Evolutionary conservation across 2,329 filamentous ascomycete species (phyloP).

Genomic region (Mycogone perniciosa): DNA sequence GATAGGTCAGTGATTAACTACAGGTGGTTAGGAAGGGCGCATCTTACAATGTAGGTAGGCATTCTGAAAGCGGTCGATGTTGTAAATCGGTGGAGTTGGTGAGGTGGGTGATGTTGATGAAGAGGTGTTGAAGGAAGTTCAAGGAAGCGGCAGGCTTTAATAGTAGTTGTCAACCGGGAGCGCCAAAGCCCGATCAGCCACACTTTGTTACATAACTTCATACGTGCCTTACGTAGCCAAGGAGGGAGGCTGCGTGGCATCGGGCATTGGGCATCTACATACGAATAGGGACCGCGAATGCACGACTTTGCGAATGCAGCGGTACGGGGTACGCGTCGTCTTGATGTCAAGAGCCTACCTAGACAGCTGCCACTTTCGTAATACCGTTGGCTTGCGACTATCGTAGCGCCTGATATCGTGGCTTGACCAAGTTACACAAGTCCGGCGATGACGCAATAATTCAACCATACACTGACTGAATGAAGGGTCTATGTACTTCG

Average conservation of each 20-base stretch:
- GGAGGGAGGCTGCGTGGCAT: no score
- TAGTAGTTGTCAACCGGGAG: neutral
- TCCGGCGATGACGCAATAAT: no score
- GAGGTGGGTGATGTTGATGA: slow-evolving; percentile 1
- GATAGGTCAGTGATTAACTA: slow-evolving; percentile 12
- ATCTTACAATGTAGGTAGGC: slow-evolving; percentile 50
- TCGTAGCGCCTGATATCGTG: no score
- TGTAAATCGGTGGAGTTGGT: neutral
- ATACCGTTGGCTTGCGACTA: no score
- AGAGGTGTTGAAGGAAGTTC: slow-evolving; percentile 12
- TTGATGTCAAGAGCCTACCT: no score
- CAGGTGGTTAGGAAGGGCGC: slow-evolving; percentile 13
- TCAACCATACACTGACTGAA: no score
- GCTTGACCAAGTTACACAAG: no score
- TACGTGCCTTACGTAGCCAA: no score
- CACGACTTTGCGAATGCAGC: no score
- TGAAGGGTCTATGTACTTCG: no score
- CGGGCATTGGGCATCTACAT: neutral
- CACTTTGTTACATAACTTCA: neutral
- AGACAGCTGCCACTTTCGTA: no score
- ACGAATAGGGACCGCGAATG: neutral
- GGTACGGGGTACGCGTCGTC: no score
- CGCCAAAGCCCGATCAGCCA: neutral
- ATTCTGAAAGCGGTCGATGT: slow-evolving; percentile 30
- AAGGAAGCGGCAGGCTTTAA: neutral